Evolutionary conservation across 2,329 filamentous ascomycete species (phyloP), one percentile per base, ranked within the genome.

Genomic region (Trichoderma gracile): DNA sequence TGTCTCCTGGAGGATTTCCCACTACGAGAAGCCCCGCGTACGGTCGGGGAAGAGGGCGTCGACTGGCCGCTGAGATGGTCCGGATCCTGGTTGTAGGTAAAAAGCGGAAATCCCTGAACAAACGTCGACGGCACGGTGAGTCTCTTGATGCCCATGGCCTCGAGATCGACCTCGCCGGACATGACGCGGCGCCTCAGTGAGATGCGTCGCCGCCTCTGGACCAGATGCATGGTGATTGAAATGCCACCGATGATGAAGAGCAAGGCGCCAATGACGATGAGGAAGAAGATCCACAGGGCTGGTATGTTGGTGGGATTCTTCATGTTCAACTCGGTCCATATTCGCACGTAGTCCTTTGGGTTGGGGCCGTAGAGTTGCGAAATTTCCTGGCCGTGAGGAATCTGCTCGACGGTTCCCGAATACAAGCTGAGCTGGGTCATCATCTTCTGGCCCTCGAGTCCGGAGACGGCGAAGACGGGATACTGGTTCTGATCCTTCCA

Each of bases 391-490:
- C 85, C 85, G 65, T 83, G 81, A 4, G 87, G 87, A 2, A 88
- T 82, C 45, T 82, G 71, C 1, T 84, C 86, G 67, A 94, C 77
- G 70, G 90, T 89, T 38, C 91, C 91, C 4, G 92, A 96, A 75
- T 97, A 97, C 25, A 84, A 78, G 45, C 87, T 85, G 45, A 96
- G 80, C 72, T 92, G 84, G 9, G 83, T 74, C 82, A 97, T 89
- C 76, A 97, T 83, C 40, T 82, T 79, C 14, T 78, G 75, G 23
- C 93, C 94, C 21, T 86, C 82, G 10, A 80, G 76, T 7, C 90
- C 87, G 0, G 92, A 85, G 17, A 98, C 80, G 46, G 91, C 93
- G 76, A 95, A 97, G 14, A 97, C 86, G 0, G 94, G 93, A 71
- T 88, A 97, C 30, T 84, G 81, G 71, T 89, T 89, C n/a, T 81